These are phyloP conservation scores for Ophiostoma sp. DNA, from an alignment of 2,329 filamentous ascomycete species.

Conservation along the genomic window DNA sequence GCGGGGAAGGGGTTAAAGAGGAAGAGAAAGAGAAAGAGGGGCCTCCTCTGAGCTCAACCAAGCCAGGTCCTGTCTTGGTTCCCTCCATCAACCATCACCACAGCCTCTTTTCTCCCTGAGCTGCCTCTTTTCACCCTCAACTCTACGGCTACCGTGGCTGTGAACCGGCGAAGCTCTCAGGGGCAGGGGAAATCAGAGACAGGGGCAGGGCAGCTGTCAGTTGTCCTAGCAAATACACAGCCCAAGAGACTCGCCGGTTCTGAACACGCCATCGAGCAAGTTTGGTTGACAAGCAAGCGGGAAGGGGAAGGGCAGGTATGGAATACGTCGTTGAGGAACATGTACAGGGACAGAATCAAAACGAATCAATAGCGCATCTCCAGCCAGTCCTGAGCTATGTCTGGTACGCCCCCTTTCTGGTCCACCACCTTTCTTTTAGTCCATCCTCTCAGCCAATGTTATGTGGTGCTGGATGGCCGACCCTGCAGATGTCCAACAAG, in stretches of 20 bases:
- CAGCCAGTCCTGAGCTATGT: neutral
- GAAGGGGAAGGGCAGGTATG: too few relatives aligned
- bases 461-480: neutral
- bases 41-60: neutral
- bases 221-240: too few relatives aligned
- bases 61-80: neutral
- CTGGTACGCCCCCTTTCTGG: constrained; percentile 10
- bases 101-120: neutral
- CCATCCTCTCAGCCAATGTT: constrained; percentile 7
- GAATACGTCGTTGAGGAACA: neutral
- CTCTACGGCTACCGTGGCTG: neutral
- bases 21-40: neutral
- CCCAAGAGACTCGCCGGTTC: too few relatives aligned
- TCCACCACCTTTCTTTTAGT: neutral
- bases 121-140: neutral
- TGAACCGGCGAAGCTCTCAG: neutral
- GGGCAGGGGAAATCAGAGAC: neutral
- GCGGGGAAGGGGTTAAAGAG: neutral
- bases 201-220: neutral
- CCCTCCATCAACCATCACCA: neutral
- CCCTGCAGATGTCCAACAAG: constrained; percentile 17
- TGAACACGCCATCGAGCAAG: constrained; percentile 4
- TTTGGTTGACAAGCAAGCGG: neutral
- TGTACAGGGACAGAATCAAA: neutral
- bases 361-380: constrained; percentile 11